Base-by-base conservation (phyloP, 257 asterid species). In the Fraxinus anomala region DNA sequence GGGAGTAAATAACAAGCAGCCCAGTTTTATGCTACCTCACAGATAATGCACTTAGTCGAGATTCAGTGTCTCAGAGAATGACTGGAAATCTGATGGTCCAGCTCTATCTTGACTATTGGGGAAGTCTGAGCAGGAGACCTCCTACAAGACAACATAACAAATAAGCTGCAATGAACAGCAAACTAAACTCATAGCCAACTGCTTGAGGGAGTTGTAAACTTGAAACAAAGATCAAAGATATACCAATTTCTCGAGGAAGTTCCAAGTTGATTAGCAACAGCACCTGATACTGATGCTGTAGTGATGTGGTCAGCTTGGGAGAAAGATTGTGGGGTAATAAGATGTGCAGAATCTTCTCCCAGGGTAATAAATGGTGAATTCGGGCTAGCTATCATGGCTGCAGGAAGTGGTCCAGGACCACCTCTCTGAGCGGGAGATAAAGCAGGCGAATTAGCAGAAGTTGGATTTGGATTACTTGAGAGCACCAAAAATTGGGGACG, bases 21-120 rank as follows among this genome's bases (percentile, higher is more conserved):
- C 51, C 36, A 44, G 33, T 28, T 16, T 44, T 47, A 54, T 51
- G 36, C 33, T 88, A 93, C 98, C 96, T 95, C 54, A 83, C 81
- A 80, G 98, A 93, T 84, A 90, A 83, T 74, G 99, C 83, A 87
- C 85, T 72, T 75, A 95, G 76, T 40, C 97, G 96, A 39, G 97
- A 86, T 84, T 95, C 24, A 95, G 77, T 68, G 93, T 84, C 47
- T 90, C 98, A 4, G 97, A 90, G 79, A 95, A 86, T 56, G 94
- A 81, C 80, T 90, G 96, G 28, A 95, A 80, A 83, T 90, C 98
- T 24, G 97, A 95, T 63, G 98, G 89, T 79, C 98, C 97, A 75
- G 90, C 94, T 87, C 91, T 81, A 82, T 91, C 93, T 83, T 90
- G 97, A 81, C 82, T 84, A 82, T 77, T 83, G 6, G 93, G 44